These are phyloP conservation scores for Hansenula lynferdii DNA, from an alignment of 1,139 yeast species.

Conservation along the genomic window DNA sequence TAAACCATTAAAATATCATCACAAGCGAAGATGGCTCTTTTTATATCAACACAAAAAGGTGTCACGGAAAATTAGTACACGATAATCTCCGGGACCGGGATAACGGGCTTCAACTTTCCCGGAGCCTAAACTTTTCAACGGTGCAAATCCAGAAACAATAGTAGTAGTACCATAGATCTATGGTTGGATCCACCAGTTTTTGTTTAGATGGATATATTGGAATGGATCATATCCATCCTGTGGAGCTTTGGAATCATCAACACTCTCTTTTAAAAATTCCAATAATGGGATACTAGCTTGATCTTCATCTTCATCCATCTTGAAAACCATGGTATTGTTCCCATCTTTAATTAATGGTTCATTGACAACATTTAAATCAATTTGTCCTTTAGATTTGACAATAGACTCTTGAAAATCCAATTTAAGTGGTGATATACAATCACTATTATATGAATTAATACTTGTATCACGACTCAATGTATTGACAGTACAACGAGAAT, in stretches of 20 bases:
- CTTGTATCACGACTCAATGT: neutral
- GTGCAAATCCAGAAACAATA: no score
- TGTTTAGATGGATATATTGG: conserved; percentile 4
- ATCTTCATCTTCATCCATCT: neutral
- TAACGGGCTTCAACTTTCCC: no score
- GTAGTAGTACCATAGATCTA: no score
- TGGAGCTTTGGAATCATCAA: conserved; percentile 11
- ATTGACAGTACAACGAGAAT: neutral
- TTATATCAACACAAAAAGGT: no score
- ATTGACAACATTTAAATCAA: conserved; percentile 13
- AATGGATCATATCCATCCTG: conserved; percentile 11
- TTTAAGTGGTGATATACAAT: neutral
- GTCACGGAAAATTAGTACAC: no score
- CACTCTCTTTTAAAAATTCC: conserved; percentile 18
- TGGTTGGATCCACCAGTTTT: neutral
- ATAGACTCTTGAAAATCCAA: neutral
- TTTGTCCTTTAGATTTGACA: conserved; percentile 1
- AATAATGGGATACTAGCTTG: conserved; percentile 9
- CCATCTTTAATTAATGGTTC: conserved; percentile 6
- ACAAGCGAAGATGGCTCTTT: no score
- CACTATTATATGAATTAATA: neutral
- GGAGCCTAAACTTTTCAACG: neutral
- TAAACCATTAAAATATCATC: neutral
- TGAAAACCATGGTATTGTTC: neutral
- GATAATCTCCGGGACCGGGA: no score